A percentile compares a stretch with the other conserved stretches of the same genome.
These are phyloP conservation scores for Chaetomiaceae sp. DNA, from an alignment of 2,329 filamentous ascomycete species.

Conservation along the genomic window DNA sequence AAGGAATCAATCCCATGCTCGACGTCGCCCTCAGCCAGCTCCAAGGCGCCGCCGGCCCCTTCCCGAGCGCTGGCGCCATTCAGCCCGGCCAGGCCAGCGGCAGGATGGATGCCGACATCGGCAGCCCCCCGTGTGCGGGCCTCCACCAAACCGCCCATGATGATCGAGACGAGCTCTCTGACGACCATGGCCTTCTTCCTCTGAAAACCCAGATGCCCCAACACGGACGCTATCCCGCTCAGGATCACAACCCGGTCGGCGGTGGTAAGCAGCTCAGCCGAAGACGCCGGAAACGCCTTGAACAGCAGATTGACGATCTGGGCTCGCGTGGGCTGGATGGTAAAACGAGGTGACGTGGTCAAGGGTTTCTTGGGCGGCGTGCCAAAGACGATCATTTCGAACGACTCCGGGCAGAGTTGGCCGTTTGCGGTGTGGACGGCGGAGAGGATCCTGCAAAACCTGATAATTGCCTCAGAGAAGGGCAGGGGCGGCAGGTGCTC, in stretches of 20 bases:
- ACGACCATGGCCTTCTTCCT: conserved; percentile 90
- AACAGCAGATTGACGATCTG: conserved; percentile 63
- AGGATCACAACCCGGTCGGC: conserved; percentile 75
- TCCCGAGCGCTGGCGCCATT: conserved; percentile 43
- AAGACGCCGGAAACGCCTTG: conserved; percentile 63
- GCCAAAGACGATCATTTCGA: conserved; percentile 63
- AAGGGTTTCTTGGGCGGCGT: conserved; percentile 47
- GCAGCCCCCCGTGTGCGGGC: conserved; percentile 88
- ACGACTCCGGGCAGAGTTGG: conserved; percentile 52
- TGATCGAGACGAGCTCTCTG: conserved; percentile 74
- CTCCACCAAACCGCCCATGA: conserved; percentile 82
- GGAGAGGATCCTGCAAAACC: conserved; percentile 66
- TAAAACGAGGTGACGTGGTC: conserved; percentile 51
- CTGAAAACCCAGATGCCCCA: conserved; percentile 72
- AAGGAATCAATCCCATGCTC: conserved; percentile 63
- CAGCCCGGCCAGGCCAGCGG: conserved; percentile 74
- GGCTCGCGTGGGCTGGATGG: conserved; percentile 52
- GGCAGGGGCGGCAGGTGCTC: conserved; percentile 68
- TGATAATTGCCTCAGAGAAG: conserved; percentile 66
- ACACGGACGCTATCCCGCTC: conserved; percentile 80
- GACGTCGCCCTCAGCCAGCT: conserved; percentile 59
- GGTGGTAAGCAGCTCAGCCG: conserved; percentile 62
- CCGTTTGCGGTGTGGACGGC: conserved; percentile 63
- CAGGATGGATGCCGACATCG: conserved; percentile 94
- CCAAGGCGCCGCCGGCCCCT: conserved; percentile 35